Evolutionary conservation across 495 filamentous ascomycete species (phyloP).

Genomic region (Aspergillus avenaceus): DNA sequence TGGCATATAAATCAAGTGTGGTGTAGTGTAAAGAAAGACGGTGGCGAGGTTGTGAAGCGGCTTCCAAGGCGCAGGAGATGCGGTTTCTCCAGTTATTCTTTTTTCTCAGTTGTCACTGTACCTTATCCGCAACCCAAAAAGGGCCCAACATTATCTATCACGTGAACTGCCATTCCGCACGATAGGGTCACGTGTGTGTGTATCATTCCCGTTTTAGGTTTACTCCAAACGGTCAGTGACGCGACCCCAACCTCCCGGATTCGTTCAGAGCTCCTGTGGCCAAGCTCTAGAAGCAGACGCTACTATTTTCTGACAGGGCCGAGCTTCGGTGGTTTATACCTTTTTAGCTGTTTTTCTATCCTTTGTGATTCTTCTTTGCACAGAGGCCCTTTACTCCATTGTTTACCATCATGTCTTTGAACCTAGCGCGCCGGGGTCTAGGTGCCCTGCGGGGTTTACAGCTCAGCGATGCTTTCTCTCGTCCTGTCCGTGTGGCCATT

Average conservation of each 20-base stretch:
- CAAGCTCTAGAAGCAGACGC: conserved; percentile 9
- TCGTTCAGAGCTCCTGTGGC: conserved; percentile 25
- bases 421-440: conserved; percentile 23
- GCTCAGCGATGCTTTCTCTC: conserved; percentile 20
- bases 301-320: not conserved
- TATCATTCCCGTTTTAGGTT: conserved; percentile 25
- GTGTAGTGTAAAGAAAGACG: not conserved
- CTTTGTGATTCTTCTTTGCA: not conserved
- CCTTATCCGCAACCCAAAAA: not conserved
- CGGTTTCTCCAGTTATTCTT: conserved; percentile 4
- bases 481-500: conserved; percentile 22
- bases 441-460: conserved; percentile 27
- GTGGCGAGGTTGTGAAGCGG: not conserved
- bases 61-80: not conserved
- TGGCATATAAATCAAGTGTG: not conserved
- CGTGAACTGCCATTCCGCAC: conserved; percentile 7
- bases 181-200: conserved; percentile 11
- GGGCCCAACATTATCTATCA: conserved; percentile 6
- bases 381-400: not conserved
- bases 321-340: conserved; percentile 13
- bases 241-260: conserved; percentile 25
- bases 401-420: conserved; percentile 27
- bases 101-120: conserved; percentile 13
- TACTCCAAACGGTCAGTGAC: conserved; percentile 26
- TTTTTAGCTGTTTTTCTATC: not conserved